A percentile compares a stretch with the other conserved stretches of the same genome.
Evolutionary conservation across 495 filamentous ascomycete species (phyloP).

Genomic region (Neurospora cerealis): DNA sequence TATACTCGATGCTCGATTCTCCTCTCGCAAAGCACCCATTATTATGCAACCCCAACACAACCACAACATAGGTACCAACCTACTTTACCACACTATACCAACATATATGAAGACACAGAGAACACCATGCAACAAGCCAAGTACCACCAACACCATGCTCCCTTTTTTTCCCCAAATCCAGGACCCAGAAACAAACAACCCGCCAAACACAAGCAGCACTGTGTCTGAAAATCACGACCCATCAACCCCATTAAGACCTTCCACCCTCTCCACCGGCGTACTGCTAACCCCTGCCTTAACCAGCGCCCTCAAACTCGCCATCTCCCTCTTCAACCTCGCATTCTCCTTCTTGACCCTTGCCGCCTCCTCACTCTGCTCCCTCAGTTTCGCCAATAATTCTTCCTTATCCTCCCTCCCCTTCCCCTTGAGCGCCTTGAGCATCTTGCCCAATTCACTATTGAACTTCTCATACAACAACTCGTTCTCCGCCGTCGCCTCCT

Average conservation of each 20-base stretch:
- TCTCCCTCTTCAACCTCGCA: constrained; percentile 42
- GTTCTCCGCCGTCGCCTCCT: constrained; percentile 83
- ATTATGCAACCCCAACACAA: not conserved
- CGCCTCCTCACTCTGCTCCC: constrained; percentile 57
- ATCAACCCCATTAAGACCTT: not conserved
- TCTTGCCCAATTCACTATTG: constrained; percentile 79
- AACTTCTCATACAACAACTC: constrained; percentile 90
- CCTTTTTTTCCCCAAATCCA: not conserved
- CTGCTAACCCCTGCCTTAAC: constrained; percentile 25
- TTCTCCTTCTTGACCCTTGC: constrained; percentile 73
- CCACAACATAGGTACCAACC: not conserved
- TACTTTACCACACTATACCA: not conserved
- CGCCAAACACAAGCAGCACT: not conserved
- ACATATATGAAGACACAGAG: not conserved
- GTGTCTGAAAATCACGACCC: not conserved
- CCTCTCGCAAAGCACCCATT: not conserved
- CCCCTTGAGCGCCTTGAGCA: constrained; percentile 59
- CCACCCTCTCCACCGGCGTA: not conserved
- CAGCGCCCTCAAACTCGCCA: constrained; percentile 37
- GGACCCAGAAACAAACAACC: not conserved
- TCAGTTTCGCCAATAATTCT: constrained; percentile 57
- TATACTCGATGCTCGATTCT: not conserved
- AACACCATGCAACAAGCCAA: not conserved
- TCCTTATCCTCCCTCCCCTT: constrained; percentile 64
- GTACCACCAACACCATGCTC: not conserved